Percentiles rank a stretch among this genome's conserved stretches.
These are phyloP conservation scores for Dactylellina parvicollis DNA, from an alignment of 2,329 filamentous ascomycete genomes.

Conservation along the genomic window DNA sequence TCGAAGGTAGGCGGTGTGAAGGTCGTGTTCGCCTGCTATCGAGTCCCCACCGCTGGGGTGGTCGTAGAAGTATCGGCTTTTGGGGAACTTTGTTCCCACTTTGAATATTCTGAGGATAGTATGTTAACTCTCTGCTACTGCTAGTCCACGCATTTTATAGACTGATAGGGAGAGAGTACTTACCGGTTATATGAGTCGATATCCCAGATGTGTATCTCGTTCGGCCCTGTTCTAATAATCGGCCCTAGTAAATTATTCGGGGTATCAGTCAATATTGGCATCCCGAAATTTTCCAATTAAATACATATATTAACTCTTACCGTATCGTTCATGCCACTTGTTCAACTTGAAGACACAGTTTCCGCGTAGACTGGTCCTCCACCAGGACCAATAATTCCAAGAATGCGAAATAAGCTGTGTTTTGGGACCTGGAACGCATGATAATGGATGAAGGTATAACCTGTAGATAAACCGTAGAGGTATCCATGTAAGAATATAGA, in stretches of 20 bases:
- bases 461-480: no score
- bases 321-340: conserved; percentile 32
- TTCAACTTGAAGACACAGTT: conserved; percentile 5
- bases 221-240: conserved; percentile 62
- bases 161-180: neutral
- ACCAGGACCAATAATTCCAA: no score
- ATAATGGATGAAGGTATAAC: no score
- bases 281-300: neutral
- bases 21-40: neutral
- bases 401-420: no score
- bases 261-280: neutral
- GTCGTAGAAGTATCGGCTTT: neutral
- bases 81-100: conserved; percentile 6
- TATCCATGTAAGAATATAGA: no score
- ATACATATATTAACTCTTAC: neutral
- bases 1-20: neutral
- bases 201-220: conserved; percentile 59
- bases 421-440: no score
- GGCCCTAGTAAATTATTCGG: conserved; percentile 55
- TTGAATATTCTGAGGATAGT: conserved; percentile 5
- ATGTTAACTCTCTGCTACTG: neutral
- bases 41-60: conserved; percentile 2
- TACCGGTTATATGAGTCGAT: conserved; percentile 57
- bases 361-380: no score
- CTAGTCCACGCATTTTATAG: neutral